Evolutionary conservation across 495 filamentous ascomycete species (phyloP), one percentile per base, ranked within the genome.

Genomic region (Aspergillus affinis): DNA sequence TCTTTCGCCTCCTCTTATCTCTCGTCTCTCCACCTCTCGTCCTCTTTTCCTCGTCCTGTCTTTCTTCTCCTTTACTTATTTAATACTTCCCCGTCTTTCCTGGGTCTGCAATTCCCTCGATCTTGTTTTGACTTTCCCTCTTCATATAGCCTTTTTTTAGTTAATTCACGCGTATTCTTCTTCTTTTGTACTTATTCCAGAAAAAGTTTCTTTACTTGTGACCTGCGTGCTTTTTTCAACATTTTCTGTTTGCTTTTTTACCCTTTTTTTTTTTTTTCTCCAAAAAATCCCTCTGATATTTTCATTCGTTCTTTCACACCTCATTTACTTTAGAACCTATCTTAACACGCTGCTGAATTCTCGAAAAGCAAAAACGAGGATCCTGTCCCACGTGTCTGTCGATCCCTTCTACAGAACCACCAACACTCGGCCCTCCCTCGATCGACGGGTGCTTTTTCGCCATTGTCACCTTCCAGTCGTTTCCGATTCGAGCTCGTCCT

Each of bases 41-140:
- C 66, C 30, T 69, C 61, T 68, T 65, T 63, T 44, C 48, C 49
- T 54, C 60, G 51, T 18, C 62, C 72, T 30, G 60, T 61, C n/a
- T 59, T 41, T 15, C 48, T 51, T 30, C 57, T 65, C 55, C 66
- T 55, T 32, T 60, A 64, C 55, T 47, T 56, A 41, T 63, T 61
- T 55, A 55, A 53, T 53, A 32, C 49, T 51, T 51, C 49, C 51
- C 26, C 27, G 19, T 53, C 36, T 8, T 53, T 52, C 60, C 48
- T 44, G 58, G 48, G 61, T 54, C 23, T 53, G 23, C 54, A 50
- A 49, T 58, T 56, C 12, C 49, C 46, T 50, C 36, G 13, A 54
- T 57, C 60, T 55, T 46, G 61, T 56, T 55, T 50, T 58, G 62
- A 29, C 54, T 58, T 49, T 54, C 47, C 20, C 55, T 60, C 29